Conservation (phyloP, 805 yeast genomes). For the Teunomyces pallodes region DNA sequence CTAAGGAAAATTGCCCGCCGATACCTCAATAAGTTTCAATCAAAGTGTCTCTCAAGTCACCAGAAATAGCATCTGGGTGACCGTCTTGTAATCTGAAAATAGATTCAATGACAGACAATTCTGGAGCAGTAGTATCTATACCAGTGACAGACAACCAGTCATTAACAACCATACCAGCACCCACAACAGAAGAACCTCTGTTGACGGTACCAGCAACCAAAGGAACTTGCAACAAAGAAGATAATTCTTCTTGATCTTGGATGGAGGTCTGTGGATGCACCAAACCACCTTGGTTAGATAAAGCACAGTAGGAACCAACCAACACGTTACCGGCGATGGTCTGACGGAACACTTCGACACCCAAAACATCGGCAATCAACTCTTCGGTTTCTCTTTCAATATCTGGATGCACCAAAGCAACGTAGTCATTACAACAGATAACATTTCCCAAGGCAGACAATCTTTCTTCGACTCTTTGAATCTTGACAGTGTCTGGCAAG, state of each 20-base stretch:
- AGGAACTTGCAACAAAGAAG: conserved; percentile 94
- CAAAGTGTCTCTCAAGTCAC: conserved; percentile 85
- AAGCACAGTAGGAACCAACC: conserved; percentile 93
- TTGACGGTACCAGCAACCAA: conserved; percentile 98
- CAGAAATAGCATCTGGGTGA: conserved; percentile 81
- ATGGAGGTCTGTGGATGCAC: conserved; percentile 97
- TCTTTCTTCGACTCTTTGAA: conserved; percentile 97
- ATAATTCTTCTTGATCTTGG: conserved; percentile 97
- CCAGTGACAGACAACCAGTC: conserved; percentile 98
- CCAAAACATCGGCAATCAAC: conserved; percentile 93
- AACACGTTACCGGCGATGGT: conserved; percentile 97
- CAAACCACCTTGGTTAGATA: conserved; percentile 96
- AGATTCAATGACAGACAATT: conserved; percentile 92
- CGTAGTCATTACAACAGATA: conserved; percentile 97
- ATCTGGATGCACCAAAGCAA: conserved; percentile 98
- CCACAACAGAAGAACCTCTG: conserved; percentile 96
- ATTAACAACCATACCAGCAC: conserved; percentile 98
- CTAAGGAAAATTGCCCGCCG: background rate
- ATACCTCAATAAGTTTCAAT: conserved; percentile 73
- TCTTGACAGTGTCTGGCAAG: conserved; percentile 90
- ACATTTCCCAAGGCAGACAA: conserved; percentile 96
- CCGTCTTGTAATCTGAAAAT: conserved; percentile 92
- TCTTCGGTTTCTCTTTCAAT: conserved; percentile 99
- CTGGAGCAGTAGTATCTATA: conserved; percentile 97
- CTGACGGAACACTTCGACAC: conserved; percentile 98